Base-by-base conservation (phyloP, 495 filamentous ascomycete species). In the Trichoderma asperelloides region DNA sequence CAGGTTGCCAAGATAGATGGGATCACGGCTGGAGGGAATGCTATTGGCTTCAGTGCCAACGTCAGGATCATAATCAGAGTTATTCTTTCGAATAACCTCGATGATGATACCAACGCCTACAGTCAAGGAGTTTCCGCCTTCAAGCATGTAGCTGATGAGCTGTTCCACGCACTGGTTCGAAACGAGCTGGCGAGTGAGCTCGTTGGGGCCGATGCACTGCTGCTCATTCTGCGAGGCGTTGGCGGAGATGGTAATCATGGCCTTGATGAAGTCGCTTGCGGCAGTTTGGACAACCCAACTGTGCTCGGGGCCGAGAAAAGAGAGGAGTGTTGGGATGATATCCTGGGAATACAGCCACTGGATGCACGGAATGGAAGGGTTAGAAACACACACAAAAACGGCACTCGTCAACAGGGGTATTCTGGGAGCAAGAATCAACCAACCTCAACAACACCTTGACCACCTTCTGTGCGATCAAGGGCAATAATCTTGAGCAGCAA, bases 71-170 rank as follows among this genome's bases (percentile, higher is more conserved):
- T 99, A 99, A 76, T 99, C 95, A 0, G 96, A 98, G 73, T 99
- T 99, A 73, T 99, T 99, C 79, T 99, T 99, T 63, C 95, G 86
- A 72, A 99, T 99, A 33, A 99, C 95, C 76, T 99, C 95, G 70
- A 99, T 98, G 15, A 99, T 86, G 69, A 97, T 97, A 18, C 96
- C 95, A 37, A 99, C 95, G 23, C 95, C 96, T 47, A 98, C 96
- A 1, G 95, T 98, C 66, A 99, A 79, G 5, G 95, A 89, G 71
- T 98, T 98, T 49, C 95, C 96, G 33, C 95, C 95, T 40, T 88
- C 85, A 23, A 98, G 87, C 95, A 99, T 99, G 69, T 95, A 90
- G 28, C 81, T 79, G 66, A 97, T 91, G 16, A 99, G 83, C 62
- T 84, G 86, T 70, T 92, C 84, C 28, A 97, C 87, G 71, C 93